These are phyloP conservation scores for Epicoccum nigrum DNA, from an alignment of 2,329 filamentous ascomycete genomes.

Conservation along the genomic window DNA sequence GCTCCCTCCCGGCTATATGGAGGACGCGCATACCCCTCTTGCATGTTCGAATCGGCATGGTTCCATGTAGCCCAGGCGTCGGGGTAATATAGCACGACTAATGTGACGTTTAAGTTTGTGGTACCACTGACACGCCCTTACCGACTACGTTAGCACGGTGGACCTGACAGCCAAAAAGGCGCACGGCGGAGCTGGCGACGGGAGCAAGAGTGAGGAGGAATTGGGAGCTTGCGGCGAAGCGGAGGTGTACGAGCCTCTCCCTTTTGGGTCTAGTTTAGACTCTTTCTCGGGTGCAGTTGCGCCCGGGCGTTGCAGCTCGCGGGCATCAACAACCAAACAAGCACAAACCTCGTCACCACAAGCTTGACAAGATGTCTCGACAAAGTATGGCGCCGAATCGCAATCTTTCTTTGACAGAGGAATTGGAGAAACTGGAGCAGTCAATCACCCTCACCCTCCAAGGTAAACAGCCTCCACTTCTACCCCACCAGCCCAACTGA, in stretches of 20 bases:
- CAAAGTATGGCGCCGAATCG: constrained; percentile 56
- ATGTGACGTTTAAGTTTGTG: constrained; percentile 13
- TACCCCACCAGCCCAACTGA: constrained; percentile 34
- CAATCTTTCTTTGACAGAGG: constrained; percentile 83
- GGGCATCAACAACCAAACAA: constrained; percentile 17
- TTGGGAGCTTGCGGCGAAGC: constrained; percentile 18
- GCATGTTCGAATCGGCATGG: constrained; percentile 11
- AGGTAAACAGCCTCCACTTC: constrained; percentile 57
- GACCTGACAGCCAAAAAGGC: constrained; percentile 1
- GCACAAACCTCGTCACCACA: background rate
- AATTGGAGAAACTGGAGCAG: constrained; percentile 94
- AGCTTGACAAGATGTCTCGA: constrained; percentile 55
- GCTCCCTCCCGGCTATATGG: constrained; percentile 30
- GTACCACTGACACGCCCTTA: constrained; percentile 4
- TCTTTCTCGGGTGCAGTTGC: constrained; percentile 11
- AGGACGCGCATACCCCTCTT: constrained; percentile 37
- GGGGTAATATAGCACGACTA: constrained; percentile 19
- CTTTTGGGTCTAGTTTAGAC: constrained; percentile 11
- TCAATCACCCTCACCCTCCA: constrained; percentile 95
- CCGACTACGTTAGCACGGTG: background rate
- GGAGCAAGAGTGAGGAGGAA: constrained; percentile 10
- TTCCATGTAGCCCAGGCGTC: constrained; percentile 14
- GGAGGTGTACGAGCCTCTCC: constrained; percentile 20
- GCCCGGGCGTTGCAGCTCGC: constrained; percentile 20
- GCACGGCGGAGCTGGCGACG: constrained; percentile 10